These are phyloP conservation scores for Handroanthus guayacan DNA, from an alignment of 257 asterid species.

Conservation along the genomic window DNA sequence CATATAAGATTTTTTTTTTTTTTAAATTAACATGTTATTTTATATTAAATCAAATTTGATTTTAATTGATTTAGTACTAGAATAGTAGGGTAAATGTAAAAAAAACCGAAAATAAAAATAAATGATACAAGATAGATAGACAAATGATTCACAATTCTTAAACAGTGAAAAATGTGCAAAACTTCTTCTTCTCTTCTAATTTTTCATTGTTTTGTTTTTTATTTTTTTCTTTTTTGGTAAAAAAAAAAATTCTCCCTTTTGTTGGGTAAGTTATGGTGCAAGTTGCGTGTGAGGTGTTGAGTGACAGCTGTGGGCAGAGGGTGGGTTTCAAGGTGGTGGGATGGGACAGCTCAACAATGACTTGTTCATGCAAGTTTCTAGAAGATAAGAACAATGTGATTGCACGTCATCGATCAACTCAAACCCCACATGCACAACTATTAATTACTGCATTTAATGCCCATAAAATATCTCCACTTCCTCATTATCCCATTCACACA, in stretches of 20 bases:
- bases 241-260: background rate
- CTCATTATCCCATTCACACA: background rate
- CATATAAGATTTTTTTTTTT: no score
- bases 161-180: no score
- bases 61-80: no score
- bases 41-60: no score
- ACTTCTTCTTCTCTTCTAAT: no score
- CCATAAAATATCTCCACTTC: background rate
- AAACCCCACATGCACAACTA: background rate
- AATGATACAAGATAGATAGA: no score
- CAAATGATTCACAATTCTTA: no score
- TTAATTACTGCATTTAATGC: background rate
- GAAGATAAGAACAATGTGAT: background rate
- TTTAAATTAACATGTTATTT: no score
- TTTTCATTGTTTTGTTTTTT: background rate
- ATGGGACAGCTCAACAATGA: slow-evolving; percentile 15
- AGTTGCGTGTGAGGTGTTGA: slow-evolving; percentile 26
- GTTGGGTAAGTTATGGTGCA: background rate
- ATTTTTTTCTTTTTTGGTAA: background rate
- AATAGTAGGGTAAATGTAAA: no score
- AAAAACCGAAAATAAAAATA: no score
- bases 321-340: background rate
- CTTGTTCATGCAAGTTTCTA: background rate
- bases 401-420: background rate
- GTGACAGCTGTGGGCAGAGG: background rate